Conservation (phyloP, 371 early-diverging fungal species). For the Haplosporangium sp. region DNA sequence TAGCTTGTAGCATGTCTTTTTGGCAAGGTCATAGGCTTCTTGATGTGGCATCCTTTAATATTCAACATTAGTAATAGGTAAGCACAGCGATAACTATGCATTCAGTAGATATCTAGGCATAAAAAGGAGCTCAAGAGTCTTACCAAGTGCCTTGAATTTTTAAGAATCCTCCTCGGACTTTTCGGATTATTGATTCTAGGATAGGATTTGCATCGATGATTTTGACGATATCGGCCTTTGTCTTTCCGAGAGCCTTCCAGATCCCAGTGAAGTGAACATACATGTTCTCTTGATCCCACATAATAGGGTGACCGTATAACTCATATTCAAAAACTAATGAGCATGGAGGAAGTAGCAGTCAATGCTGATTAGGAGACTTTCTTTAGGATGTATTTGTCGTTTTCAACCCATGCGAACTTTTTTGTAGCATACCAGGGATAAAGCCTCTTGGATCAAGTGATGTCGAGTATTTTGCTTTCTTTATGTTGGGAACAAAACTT, state of each 20-base stretch:
- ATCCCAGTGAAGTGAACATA: constrained; percentile 83
- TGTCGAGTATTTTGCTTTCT: constrained; percentile 70
- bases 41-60: constrained; percentile 68
- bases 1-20: constrained; percentile 67
- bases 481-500: constrained; percentile 57
- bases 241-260: constrained; percentile 78
- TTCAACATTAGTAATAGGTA: too few species aligned
- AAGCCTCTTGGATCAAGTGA: constrained; percentile 75
- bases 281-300: constrained; percentile 81
- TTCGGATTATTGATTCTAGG: constrained; percentile 64
- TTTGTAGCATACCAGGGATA: constrained; percentile 67
- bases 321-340: constrained; percentile 73
- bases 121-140: background rate
- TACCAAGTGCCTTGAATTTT: constrained; percentile 82
- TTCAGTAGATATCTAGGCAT: too few species aligned
- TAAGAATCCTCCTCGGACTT: constrained; percentile 77
- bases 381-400: too few species aligned
- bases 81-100: too few species aligned
- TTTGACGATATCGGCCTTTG: constrained; percentile 77
- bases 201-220: constrained; percentile 75
- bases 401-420: background rate
- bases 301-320: constrained; percentile 69
- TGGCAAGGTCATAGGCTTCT: constrained; percentile 66
- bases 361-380: background rate
- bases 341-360: background rate